These are phyloP conservation scores for Xylaria sp. DNA, from an alignment of 2,329 filamentous ascomycete genomes.

Conservation along the genomic window DNA sequence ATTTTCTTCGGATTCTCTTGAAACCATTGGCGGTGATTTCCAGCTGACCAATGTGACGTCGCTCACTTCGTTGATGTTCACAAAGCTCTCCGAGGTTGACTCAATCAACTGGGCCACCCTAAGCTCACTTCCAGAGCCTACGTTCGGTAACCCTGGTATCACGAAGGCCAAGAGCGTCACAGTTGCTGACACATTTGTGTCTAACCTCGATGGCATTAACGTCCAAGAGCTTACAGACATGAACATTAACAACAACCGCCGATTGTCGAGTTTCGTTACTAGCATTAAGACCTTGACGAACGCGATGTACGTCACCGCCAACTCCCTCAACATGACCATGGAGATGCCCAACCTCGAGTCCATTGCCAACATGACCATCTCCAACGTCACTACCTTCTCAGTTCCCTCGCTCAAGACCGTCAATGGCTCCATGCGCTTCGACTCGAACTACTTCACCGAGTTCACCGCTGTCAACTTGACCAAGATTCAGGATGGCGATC, in stretches of 20 bases:
- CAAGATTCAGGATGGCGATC: conserved; percentile 60
- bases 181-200: conserved; percentile 87
- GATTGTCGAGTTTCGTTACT: conserved; percentile 77
- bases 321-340: conserved; percentile 74
- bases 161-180: conserved; percentile 69
- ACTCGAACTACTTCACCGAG: conserved; percentile 72
- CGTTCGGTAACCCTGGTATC: conserved; percentile 62
- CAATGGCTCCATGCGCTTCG: conserved; percentile 82
- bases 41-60: conserved; percentile 69
- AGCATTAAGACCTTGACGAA: conserved; percentile 77
- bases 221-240: conserved; percentile 74
- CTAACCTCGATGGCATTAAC: conserved; percentile 79
- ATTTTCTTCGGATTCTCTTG: conserved; percentile 66
- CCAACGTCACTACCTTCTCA: conserved; percentile 76
- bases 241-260: conserved; percentile 88
- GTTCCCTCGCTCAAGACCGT: conserved; percentile 75
- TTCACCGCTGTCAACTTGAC: conserved; percentile 75
- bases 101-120: conserved; percentile 76
- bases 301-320: conserved; percentile 76
- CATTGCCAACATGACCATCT: conserved; percentile 81
- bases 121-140: conserved; percentile 59
- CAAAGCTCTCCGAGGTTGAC: conserved; percentile 67
- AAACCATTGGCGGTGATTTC: conserved; percentile 73
- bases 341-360: conserved; percentile 78
- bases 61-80: conserved; percentile 71